These are phyloP conservation scores for Hypoxylon rubiginosum DNA, from an alignment of 2,329 filamentous ascomycete species.

Conservation along the genomic window DNA sequence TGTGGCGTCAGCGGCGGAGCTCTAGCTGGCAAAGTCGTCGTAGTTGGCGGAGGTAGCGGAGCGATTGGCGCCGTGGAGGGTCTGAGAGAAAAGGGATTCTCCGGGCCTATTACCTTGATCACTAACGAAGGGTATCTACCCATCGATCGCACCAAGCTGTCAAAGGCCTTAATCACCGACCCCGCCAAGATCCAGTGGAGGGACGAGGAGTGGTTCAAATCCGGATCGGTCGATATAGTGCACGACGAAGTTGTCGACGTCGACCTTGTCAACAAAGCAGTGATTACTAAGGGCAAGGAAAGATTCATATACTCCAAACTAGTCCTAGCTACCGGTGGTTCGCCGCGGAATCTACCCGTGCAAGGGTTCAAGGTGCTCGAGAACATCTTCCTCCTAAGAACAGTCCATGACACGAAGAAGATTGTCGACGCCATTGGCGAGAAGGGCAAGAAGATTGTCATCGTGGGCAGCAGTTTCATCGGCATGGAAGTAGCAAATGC, in stretches of 20 bases:
- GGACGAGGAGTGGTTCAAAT: constrained; percentile 81
- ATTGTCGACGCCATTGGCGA: constrained; percentile 86
- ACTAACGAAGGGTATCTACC: constrained; percentile 86
- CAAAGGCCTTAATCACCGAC: constrained; percentile 91
- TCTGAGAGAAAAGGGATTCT: constrained; percentile 84
- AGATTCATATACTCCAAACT: constrained; percentile 87
- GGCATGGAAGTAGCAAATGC: constrained; percentile 98
- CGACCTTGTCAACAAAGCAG: constrained; percentile 80
- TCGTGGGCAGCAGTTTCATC: constrained; percentile 95
- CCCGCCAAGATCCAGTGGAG: constrained; percentile 82
- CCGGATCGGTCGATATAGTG: constrained; percentile 69
- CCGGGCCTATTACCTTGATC: constrained; percentile 84
- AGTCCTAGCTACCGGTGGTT: constrained; percentile 89
- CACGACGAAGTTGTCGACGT: constrained; percentile 77
- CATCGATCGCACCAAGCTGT: constrained; percentile 95
- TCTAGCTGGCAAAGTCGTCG: constrained; percentile 77
- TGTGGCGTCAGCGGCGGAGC: constrained; percentile 67
- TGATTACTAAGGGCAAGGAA: constrained; percentile 80
- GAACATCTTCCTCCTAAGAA: constrained; percentile 89
- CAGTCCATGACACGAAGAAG: constrained; percentile 79
- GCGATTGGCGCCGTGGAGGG: constrained; percentile 85
- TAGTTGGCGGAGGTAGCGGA: constrained; percentile 90
- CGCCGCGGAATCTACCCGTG: constrained; percentile 80
- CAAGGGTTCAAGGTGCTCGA: constrained; percentile 86
- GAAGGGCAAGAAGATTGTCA: constrained; percentile 89